Base-by-base conservation (phyloP, 805 yeast species). In the Kodamaea laetipori region DNA sequence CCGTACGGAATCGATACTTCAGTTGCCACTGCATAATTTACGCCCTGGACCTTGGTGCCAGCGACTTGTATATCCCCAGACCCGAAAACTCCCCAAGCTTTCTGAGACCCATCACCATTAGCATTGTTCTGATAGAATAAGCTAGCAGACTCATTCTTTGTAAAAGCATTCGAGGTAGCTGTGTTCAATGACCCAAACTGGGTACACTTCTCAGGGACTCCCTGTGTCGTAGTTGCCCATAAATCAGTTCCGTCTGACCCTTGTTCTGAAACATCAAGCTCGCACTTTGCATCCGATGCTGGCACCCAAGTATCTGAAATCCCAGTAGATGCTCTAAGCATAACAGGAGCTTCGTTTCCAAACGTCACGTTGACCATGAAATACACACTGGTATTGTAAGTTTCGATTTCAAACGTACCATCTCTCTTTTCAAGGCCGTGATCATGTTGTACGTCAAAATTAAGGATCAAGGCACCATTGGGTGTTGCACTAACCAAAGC, bases 291-390 rank as follows among this genome's bases (percentile, higher is more conserved):
- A 31, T 64, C 63, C 34, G 53, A 56, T 7, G 48, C 33, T 31
- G 46, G 49, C 11, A 84, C 78, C 87, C 88, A 84, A 13, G 86
- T 62, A 58, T 85, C 92, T 0, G 86, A 76, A 0, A 90, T 83
- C 3, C 92, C 94, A 1, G 90, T 85, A 54, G 85, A 92, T 11
- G 85, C 34, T 15, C 34, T 30, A n/a, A 30, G 17, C 17, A 17
- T 15, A 6, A 30, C 34, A 7, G 15, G 4, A 17, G 19, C 9
- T 4, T 13, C 17, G 11, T 13, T 6, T 30, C 34, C 34, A 30
- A 30, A 17, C 3, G 34, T 30, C 17, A 30, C 21, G 18, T 30
- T 30, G 18, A 19, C 19, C 34, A 30, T 30, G 15, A 13, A 30
- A 15, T n/a, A n/a, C 6, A 30, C 34, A 30, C 34, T 30, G 11